These are phyloP conservation scores for Hypoxylon lienhwacheense DNA, from an alignment of 495 filamentous ascomycete species.

Conservation along the genomic window DNA sequence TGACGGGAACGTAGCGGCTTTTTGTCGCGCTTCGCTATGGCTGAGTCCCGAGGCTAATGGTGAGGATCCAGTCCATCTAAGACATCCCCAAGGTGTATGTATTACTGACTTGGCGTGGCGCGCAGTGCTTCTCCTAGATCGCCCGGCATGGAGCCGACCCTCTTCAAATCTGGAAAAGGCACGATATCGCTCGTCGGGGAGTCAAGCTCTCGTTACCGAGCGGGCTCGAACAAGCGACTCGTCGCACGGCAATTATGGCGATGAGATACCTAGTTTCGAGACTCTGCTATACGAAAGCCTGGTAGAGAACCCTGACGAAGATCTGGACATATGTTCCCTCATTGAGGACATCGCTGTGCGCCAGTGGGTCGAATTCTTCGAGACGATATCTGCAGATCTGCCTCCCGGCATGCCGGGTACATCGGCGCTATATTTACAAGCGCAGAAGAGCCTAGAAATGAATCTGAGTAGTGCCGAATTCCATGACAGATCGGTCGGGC, in stretches of 20 bases:
- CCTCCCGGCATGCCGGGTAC: not conserved
- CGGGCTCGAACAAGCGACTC: not conserved
- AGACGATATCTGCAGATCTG: slow-evolving; percentile 22
- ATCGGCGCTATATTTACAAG: slow-evolving; percentile 33
- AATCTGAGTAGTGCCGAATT: slow-evolving; percentile 32
- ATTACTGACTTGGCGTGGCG: slow-evolving; percentile 16
- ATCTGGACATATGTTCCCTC: slow-evolving; percentile 12
- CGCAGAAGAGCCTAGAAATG: slow-evolving; percentile 39
- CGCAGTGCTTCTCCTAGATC: slow-evolving; percentile 41
- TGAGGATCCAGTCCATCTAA: slow-evolving; percentile 3
- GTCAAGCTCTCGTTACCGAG: not conserved
- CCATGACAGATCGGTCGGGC: not conserved
- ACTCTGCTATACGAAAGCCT: slow-evolving; percentile 29
- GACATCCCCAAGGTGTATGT: not conserved
- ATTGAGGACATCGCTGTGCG: slow-evolving; percentile 36
- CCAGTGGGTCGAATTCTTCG: slow-evolving; percentile 45
- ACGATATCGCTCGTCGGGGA: not conserved
- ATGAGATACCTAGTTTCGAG: slow-evolving; percentile 31
- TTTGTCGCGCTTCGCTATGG: slow-evolving; percentile 43
- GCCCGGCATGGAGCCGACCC: slow-evolving; percentile 25
- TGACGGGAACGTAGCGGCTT: slow-evolving; percentile 22
- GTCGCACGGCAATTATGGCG: not conserved
- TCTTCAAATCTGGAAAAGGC: slow-evolving; percentile 16
- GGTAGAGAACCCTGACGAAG: not conserved
- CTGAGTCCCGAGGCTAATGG: slow-evolving; percentile 14